A percentile compares a stretch with the other conserved stretches of the same genome.
Evolutionary conservation across 2,329 filamentous ascomycete genomes (phyloP).

Genomic region (Fusarium coffeatum): DNA sequence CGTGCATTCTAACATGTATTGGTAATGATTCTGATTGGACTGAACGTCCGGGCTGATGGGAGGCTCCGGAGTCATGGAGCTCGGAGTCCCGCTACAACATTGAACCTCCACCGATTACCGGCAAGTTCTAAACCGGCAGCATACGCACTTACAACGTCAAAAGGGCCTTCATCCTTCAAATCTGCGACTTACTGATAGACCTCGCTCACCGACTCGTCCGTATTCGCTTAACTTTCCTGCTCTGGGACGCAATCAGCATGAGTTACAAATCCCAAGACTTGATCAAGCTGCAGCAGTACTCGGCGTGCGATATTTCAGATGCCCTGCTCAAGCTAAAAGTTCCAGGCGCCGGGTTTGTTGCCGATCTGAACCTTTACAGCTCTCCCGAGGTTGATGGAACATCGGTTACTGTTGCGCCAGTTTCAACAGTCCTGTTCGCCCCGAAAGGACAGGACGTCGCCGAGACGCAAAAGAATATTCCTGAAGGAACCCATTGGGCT

Average conservation of each 20-base stretch:
- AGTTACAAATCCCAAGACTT: constrained; percentile 39
- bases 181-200: constrained; percentile 14
- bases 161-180: constrained; percentile 16
- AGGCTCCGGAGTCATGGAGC: constrained; percentile 47
- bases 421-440: constrained; percentile 72
- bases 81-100: constrained; percentile 31
- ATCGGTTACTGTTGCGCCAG: constrained; percentile 60
- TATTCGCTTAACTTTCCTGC: constrained; percentile 20
- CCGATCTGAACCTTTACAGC: constrained; percentile 61
- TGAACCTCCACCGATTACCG: constrained; percentile 33
- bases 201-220: constrained; percentile 35
- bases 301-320: constrained; percentile 74
- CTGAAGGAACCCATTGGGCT: constrained; percentile 72
- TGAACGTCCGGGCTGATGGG: constrained; percentile 44
- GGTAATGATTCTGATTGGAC: constrained; percentile 47
- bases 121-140: constrained; percentile 18
- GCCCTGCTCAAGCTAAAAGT: constrained; percentile 77
- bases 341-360: constrained; percentile 73
- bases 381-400: constrained; percentile 41
- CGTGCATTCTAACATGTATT: constrained; percentile 38
- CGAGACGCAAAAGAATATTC: constrained; percentile 61
- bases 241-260: constrained; percentile 37
- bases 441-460: constrained; percentile 61
- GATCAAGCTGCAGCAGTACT: constrained; percentile 53
- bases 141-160: constrained; percentile 27